A percentile compares a stretch with the other conserved stretches of the same genome.
These are phyloP conservation scores for Fagus sylvatica DNA, from an alignment of 306 rosid genomes.

Conservation along the genomic window DNA sequence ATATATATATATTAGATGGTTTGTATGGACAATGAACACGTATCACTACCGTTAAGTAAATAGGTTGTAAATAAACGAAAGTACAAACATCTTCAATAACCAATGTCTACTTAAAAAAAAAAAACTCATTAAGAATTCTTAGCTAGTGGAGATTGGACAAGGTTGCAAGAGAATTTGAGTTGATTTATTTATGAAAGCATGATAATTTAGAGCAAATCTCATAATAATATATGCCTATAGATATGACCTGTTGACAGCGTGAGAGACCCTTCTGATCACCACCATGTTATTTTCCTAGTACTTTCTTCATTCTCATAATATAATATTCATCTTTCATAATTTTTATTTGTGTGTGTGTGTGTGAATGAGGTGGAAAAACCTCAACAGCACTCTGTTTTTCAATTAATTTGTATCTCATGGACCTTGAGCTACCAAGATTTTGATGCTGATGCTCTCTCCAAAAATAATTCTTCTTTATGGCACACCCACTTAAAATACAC, in stretches of 20 bases:
- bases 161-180: background rate
- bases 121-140: background rate
- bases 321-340: background rate
- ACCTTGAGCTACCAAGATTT: conserved; percentile 22
- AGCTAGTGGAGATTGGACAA: background rate
- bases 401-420: background rate
- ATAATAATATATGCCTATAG: conserved; percentile 4
- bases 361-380: background rate
- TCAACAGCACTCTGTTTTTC: background rate
- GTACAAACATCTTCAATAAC: no score
- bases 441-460: conserved; percentile 16
- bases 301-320: background rate
- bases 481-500: conserved; percentile 21
- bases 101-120: no score
- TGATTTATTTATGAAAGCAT: conserved; percentile 22
- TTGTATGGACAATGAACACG: no score
- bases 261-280: conserved; percentile 18
- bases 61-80: no score
- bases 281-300: background rate
- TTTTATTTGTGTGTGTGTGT: background rate
- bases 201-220: conserved; percentile 9
- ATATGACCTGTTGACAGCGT: conserved; percentile 16
- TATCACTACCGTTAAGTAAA: no score
- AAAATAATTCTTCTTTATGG: conserved; percentile 12
- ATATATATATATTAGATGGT: no score